Evolutionary conservation across 2,329 filamentous ascomycete genomes (phyloP).

Genomic region (Allantophomopsis cytisporea): DNA sequence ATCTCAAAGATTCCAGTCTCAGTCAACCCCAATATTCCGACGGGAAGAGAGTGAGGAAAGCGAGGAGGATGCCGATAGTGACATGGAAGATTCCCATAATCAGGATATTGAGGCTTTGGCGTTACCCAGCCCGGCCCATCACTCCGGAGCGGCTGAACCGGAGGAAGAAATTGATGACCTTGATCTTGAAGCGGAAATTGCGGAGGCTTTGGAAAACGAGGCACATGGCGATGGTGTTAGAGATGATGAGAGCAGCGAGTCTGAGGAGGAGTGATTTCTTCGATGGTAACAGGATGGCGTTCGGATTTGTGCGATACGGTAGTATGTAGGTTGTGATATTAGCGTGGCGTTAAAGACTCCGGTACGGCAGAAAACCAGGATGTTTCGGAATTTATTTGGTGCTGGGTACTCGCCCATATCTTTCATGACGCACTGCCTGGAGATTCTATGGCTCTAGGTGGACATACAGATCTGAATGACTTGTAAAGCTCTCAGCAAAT

Average conservation of each 20-base stretch:
- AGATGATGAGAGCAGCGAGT: conserved; percentile 17
- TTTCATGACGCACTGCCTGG: no score
- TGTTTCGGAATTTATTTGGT: no score
- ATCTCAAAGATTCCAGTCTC: conserved; percentile 12
- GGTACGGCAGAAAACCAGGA: no score
- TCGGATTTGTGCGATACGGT: no score
- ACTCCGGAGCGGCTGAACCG: conserved; percentile 9
- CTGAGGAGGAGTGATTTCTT: conserved; percentile 17
- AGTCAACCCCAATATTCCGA: conserved; percentile 12
- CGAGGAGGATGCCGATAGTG: conserved; percentile 31
- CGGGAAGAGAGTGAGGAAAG: conserved; percentile 21
- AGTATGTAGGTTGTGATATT: no score
- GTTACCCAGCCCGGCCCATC: conserved; percentile 37
- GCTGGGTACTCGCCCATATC: no score
- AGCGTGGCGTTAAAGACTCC: no score
- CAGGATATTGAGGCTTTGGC: conserved; percentile 28
- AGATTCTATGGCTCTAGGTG: no score
- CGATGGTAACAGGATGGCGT: no score
- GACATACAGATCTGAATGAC: no score
- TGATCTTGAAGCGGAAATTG: conserved; percentile 18
- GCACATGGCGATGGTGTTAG: neutral
- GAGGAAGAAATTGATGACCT: conserved; percentile 17
- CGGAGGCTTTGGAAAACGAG: conserved; percentile 14
- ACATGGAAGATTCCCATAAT: conserved; percentile 24
- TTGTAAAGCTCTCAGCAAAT: no score